These are phyloP conservation scores for Pulicaria dysenterica DNA, from an alignment of 129 eudicot genomes.

Conservation along the genomic window DNA sequence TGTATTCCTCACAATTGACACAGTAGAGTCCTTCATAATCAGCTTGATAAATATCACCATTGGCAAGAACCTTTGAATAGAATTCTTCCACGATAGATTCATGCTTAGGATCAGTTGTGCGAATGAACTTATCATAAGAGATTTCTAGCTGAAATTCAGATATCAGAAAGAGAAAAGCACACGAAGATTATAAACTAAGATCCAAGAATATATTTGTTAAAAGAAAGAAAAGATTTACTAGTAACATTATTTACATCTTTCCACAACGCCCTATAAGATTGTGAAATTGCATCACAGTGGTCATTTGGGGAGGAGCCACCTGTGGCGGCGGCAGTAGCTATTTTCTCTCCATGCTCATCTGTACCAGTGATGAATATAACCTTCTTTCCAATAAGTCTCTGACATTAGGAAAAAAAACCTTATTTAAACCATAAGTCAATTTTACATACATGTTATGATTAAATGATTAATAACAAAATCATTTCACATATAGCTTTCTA, in stretches of 20 bases:
- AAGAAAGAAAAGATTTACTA: not conserved
- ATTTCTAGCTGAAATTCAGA: slow-evolving; percentile 66
- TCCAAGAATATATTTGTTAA: slow-evolving; percentile 7
- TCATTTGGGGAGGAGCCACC: slow-evolving; percentile 71
- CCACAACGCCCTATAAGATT: slow-evolving; percentile 81
- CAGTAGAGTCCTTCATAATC: slow-evolving; percentile 97
- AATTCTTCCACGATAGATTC: slow-evolving; percentile 92
- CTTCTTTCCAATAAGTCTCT: slow-evolving; percentile 87
- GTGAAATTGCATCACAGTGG: slow-evolving; percentile 83
- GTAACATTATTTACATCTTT: slow-evolving; percentile 57
- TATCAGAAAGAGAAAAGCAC: slow-evolving; percentile 19
- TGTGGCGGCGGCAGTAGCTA: slow-evolving; percentile 92
- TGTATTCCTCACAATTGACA: slow-evolving; percentile 96
- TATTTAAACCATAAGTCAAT: not conserved
- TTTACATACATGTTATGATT: not conserved
- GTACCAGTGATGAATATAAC: slow-evolving; percentile 94
- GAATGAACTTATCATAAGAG: slow-evolving; percentile 87
- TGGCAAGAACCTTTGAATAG: slow-evolving; percentile 79
- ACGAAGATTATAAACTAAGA: not conserved
- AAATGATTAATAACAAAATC: not conserved
- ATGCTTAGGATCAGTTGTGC: slow-evolving; percentile 87
- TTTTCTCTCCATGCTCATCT: slow-evolving; percentile 99
- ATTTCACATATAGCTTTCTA: too few species aligned
- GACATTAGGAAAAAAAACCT: slow-evolving; percentile 27
- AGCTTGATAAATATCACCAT: slow-evolving; percentile 93